These are phyloP conservation scores for Annona squamosa DNA, from an alignment of 164 flowering plant species.

Conservation along the genomic window DNA sequence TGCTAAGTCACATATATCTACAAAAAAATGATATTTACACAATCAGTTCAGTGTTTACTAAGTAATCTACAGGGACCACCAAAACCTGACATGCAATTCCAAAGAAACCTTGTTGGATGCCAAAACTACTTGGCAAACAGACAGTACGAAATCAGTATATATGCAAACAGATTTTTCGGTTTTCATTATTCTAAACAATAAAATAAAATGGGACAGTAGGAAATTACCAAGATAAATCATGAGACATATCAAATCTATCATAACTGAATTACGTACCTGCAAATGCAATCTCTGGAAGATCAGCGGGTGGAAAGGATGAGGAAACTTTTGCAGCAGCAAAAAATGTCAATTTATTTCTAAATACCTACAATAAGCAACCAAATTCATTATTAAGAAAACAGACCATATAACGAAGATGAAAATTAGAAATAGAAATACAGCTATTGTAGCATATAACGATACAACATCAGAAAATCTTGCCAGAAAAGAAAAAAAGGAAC, in stretches of 20 bases:
- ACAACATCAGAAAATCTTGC: too few species aligned
- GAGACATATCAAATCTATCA: not conserved
- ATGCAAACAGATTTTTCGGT: too few species aligned
- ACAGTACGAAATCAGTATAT: too few species aligned
- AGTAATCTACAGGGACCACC: not conserved
- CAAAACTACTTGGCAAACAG: too few species aligned
- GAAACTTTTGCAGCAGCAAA: conserved; percentile 97
- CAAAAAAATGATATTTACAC: not conserved
- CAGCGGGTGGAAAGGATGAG: conserved; percentile 81
- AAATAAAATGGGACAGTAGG: not conserved
- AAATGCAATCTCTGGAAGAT: conserved; percentile 93
- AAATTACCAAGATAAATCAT: not conserved
- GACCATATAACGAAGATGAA: too few species aligned
- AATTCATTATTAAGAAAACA: not conserved
- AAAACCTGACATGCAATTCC: not conserved
- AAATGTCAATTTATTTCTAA: conserved; percentile 71
- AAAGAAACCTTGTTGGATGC: too few species aligned
- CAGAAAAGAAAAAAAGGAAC: too few species aligned
- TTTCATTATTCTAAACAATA: too few species aligned
- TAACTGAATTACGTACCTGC: conserved; percentile 54
- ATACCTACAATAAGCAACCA: conserved; percentile 38
- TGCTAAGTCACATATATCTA: not conserved
- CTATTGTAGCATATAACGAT: too few species aligned
- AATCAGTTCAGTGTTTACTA: too few species aligned
- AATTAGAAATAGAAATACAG: too few species aligned